A percentile compares a stretch with the other conserved stretches of the same genome.
Conservation (phyloP, 1,139 yeast genomes). For the Suhomyces maxii region DNA sequence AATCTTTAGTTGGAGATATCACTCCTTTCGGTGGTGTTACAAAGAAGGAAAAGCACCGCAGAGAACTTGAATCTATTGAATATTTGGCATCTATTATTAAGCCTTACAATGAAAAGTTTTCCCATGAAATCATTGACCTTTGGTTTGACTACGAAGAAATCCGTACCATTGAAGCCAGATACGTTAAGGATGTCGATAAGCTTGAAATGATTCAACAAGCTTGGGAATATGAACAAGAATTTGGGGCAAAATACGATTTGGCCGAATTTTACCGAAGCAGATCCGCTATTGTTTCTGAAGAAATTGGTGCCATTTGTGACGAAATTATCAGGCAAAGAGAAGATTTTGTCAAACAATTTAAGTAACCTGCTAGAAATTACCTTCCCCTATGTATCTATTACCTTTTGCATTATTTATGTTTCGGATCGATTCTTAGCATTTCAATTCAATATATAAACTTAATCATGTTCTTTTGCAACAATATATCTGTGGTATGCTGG, state of each 20-base stretch:
- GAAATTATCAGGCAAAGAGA: constrained; percentile 61
- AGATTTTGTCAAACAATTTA: constrained; percentile 18
- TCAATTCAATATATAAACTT: too few relatives aligned
- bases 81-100: constrained; percentile 62
- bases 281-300: constrained; percentile 65
- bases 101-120: constrained; percentile 64
- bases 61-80: constrained; percentile 74
- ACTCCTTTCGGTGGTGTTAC: constrained; percentile 81
- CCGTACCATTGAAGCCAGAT: constrained; percentile 77
- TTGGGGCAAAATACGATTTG: constrained; percentile 56
- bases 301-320: constrained; percentile 70
- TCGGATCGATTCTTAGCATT: not conserved
- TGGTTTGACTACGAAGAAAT: constrained; percentile 94
- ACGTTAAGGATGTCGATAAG: constrained; percentile 93
- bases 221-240: constrained; percentile 79
- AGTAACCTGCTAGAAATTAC: too few relatives aligned
- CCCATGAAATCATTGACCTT: constrained; percentile 64
- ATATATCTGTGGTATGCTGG: too few relatives aligned
- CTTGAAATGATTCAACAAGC: constrained; percentile 90
- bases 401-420: not conserved
- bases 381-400: too few relatives aligned
- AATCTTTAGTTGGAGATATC: constrained; percentile 89
- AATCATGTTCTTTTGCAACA: not conserved
- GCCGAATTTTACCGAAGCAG: constrained; percentile 70
- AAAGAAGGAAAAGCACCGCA: constrained; percentile 69